Percentiles rank a stretch among this genome's conserved stretches.
Evolutionary conservation across 768 basidiomycete species (phyloP).

Genomic region (Pleurotus eryngii): DNA sequence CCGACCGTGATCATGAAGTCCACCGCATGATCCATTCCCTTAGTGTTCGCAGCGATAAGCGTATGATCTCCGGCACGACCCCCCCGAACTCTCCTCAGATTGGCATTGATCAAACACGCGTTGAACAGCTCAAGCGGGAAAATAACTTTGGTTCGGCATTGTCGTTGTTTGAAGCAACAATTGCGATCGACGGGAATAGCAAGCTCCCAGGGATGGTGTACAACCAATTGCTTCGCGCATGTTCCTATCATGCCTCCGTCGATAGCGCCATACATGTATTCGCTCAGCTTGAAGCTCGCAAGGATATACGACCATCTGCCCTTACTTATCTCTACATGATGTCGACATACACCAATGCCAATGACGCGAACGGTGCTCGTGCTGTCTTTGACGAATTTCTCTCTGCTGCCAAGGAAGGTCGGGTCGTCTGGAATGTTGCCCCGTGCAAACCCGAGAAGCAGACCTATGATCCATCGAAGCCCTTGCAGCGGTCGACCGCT

Average conservation of each 20-base stretch:
- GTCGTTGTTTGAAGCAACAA: slow-evolving; percentile 65
- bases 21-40: slow-evolving; percentile 39
- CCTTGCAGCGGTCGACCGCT: slow-evolving; percentile 3
- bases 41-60: slow-evolving; percentile 37
- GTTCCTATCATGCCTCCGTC: slow-evolving; percentile 53
- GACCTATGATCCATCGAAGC: slow-evolving; percentile 11
- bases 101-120: slow-evolving; percentile 32
- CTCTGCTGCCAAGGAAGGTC: slow-evolving; percentile 34
- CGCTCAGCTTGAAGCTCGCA: slow-evolving; percentile 51
- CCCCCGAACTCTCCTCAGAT: slow-evolving; percentile 11
- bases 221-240: slow-evolving; percentile 55
- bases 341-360: slow-evolving; percentile 49
- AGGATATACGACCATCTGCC: slow-evolving; percentile 28
- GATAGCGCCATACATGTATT: slow-evolving; percentile 65
- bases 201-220: slow-evolving; percentile 40
- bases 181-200: slow-evolving; percentile 29
- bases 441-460: neutral
- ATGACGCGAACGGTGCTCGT: slow-evolving; percentile 45
- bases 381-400: slow-evolving; percentile 64
- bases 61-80: slow-evolving; percentile 22
- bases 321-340: slow-evolving; percentile 54
- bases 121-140: slow-evolving; percentile 50
- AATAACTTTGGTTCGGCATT: slow-evolving; percentile 71
- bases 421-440: slow-evolving; percentile 26
- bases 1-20: slow-evolving; percentile 67